Percentiles rank a stretch among this genome's conserved stretches.
Conservation (phyloP, 495 filamentous ascomycete genomes). For the Cercophora scortea region DNA sequence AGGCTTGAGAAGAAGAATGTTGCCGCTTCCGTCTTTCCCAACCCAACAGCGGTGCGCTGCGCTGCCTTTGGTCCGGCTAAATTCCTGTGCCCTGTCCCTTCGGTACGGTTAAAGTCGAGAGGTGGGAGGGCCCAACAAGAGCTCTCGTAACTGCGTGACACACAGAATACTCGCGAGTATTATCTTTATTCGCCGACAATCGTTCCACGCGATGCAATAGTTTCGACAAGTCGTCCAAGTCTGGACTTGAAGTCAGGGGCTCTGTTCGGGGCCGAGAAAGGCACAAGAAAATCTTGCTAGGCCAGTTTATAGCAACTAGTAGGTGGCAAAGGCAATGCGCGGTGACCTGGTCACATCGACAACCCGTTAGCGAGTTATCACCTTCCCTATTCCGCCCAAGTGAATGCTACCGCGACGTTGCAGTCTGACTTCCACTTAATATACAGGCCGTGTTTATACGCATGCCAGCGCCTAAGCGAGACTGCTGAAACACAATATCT, state of each 20-base stretch:
- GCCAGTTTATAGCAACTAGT: neutral
- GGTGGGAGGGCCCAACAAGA: neutral
- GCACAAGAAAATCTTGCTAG: neutral
- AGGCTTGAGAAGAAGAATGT: too few relatives aligned
- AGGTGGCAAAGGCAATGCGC: neutral
- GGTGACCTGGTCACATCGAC: neutral
- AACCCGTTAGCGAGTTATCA: neutral
- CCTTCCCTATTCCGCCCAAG: conserved; percentile 1
- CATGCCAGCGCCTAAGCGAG: neutral
- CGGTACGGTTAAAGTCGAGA: neutral
- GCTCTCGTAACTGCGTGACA: neutral
- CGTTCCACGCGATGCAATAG: neutral
- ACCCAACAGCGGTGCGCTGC: too few relatives aligned
- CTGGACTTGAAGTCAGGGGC: neutral
- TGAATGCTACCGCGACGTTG: conserved; percentile 1
- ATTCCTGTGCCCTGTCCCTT: neutral
- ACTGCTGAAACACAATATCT: neutral
- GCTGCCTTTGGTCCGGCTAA: neutral
- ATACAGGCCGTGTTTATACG: conserved; percentile 1
- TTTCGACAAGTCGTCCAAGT: neutral
- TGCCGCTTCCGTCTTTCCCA: too few relatives aligned
- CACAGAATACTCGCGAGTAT: neutral
- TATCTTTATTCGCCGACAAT: neutral
- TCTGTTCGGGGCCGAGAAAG: neutral
- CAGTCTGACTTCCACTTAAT: conserved; percentile 1